Conservation (phyloP, 2,329 filamentous ascomycete genomes). For the Epichloe sp. region DNA sequence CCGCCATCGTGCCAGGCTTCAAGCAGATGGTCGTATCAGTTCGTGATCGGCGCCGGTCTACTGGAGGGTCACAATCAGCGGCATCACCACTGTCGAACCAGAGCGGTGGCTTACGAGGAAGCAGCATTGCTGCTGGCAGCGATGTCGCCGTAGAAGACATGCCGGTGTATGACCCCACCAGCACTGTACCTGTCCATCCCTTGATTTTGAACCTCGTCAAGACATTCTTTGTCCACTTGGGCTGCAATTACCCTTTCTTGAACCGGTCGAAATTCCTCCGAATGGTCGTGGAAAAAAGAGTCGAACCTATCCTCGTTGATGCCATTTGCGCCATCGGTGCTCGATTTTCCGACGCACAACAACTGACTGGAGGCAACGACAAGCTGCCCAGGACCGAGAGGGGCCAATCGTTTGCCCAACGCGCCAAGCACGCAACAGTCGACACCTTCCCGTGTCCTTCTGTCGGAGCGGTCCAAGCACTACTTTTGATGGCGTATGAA, state of each 20-base stretch:
- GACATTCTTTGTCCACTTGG: slow-evolving; percentile 69
- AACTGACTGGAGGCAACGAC: slow-evolving; percentile 33
- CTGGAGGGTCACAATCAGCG: slow-evolving; percentile 41
- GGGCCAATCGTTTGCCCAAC: slow-evolving; percentile 65
- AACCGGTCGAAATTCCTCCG: slow-evolving; percentile 58
- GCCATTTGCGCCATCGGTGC: slow-evolving; percentile 73
- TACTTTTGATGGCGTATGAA: slow-evolving; percentile 73
- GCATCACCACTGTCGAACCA: slow-evolving; percentile 34
- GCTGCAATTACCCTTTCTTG: slow-evolving; percentile 77
- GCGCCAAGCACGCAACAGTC: slow-evolving; percentile 70
- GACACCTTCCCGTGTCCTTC: slow-evolving; percentile 75
- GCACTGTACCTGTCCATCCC: slow-evolving; percentile 55
- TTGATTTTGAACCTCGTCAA: slow-evolving; percentile 66
- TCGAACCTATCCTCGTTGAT: slow-evolving; percentile 77
- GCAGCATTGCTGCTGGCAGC: slow-evolving; percentile 30
- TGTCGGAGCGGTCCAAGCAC: slow-evolving; percentile 73
- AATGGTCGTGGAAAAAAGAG: slow-evolving; percentile 61
- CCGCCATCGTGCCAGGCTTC: slow-evolving; percentile 81
- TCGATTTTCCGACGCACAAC: slow-evolving; percentile 56
- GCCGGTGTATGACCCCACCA: slow-evolving; percentile 66
- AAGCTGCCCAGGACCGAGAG: slow-evolving; percentile 49
- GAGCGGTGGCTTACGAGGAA: slow-evolving; percentile 19
- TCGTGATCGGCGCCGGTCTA: slow-evolving; percentile 49
- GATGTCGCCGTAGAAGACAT: slow-evolving; percentile 38
- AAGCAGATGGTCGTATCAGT: slow-evolving; percentile 84